phyloP scores from a whole-genome alignment of 2,329 filamentous ascomycete genomes.

The Ophiostoma ulmi region DNA sequence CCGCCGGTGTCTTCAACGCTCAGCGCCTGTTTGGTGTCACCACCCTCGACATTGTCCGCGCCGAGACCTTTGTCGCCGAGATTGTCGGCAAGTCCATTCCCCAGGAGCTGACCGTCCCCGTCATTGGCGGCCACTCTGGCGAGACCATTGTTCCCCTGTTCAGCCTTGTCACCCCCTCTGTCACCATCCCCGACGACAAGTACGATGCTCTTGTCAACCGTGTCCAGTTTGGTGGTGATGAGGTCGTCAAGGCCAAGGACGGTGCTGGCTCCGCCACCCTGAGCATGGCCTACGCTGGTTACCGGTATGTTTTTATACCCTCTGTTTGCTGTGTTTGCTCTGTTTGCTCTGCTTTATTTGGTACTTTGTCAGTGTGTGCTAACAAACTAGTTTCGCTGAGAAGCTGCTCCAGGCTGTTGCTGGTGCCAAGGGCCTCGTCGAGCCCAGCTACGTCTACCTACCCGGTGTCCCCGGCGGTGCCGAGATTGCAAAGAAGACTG shows the following conservation, averaged over 20 bases:
- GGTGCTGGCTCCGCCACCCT: conserved; percentile 77
- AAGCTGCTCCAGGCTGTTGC: conserved; percentile 82
- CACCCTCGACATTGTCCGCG: conserved; percentile 95
- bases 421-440: conserved; percentile 87
- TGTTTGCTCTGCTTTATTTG: not conserved
- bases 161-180: conserved; percentile 77
- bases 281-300: conserved; percentile 88
- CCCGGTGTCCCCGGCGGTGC: conserved; percentile 83
- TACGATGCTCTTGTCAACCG: conserved; percentile 87
- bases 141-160: conserved; percentile 97
- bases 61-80: conserved; percentile 90
- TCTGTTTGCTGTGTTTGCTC: not conserved
- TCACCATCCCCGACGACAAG: conserved; percentile 81
- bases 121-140: conserved; percentile 94
- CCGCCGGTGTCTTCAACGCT: conserved; percentile 85
- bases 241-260: conserved; percentile 82
- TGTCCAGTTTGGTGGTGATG: conserved; percentile 96
- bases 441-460: conserved; percentile 95
- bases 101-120: conserved; percentile 77
- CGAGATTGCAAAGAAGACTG: conserved; percentile 75
- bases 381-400: conserved; percentile 72
- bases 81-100: conserved; percentile 78
- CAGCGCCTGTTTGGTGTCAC: conserved; percentile 98
- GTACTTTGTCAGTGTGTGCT: not conserved
- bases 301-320: conserved; percentile 55